phyloP scores from a whole-genome alignment of 176 grass and related monocot species.

The Alloteropsis semialata region DNA sequence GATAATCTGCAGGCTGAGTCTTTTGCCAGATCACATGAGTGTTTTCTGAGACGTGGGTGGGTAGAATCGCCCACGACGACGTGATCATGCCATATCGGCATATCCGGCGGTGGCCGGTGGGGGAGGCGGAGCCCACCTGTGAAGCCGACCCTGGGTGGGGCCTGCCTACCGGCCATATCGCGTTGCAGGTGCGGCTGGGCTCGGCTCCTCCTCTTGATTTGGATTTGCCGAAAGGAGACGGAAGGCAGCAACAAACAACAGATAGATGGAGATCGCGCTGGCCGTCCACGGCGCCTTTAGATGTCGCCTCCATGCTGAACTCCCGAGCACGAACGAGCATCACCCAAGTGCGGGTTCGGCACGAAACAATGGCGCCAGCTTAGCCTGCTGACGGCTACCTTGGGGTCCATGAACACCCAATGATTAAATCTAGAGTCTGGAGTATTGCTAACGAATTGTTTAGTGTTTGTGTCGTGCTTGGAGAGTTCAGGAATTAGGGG shows the following conservation, averaged over 20 bases:
- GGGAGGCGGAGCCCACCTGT: background rate
- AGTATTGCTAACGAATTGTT: background rate
- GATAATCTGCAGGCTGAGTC: background rate
- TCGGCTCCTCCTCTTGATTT: background rate
- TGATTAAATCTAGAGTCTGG: slow-evolving; percentile 2
- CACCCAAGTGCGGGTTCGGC: slow-evolving; percentile 3
- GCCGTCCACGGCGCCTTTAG: background rate
- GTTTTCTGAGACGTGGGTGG: background rate
- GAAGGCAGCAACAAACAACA: background rate
- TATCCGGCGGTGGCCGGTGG: background rate
- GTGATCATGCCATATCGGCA: slow-evolving; percentile 1
- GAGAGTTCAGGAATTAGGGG: background rate
- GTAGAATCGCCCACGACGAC: background rate
- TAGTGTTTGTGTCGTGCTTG: background rate
- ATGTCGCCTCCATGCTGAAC: background rate
- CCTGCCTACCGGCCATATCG: slow-evolving; percentile 6
- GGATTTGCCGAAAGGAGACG: slow-evolving; percentile 22
- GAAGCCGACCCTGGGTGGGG: background rate
- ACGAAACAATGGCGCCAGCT: slow-evolving; percentile 15
- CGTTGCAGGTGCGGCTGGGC: background rate
- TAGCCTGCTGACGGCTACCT: too few relatives aligned
- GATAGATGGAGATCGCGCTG: slow-evolving; percentile 5
- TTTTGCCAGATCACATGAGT: too few relatives aligned
- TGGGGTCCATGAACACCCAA: background rate
- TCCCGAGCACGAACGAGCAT: background rate